These are phyloP conservation scores for Verticillium nubilum DNA, from an alignment of 2,329 filamentous ascomycete species.

Conservation along the genomic window DNA sequence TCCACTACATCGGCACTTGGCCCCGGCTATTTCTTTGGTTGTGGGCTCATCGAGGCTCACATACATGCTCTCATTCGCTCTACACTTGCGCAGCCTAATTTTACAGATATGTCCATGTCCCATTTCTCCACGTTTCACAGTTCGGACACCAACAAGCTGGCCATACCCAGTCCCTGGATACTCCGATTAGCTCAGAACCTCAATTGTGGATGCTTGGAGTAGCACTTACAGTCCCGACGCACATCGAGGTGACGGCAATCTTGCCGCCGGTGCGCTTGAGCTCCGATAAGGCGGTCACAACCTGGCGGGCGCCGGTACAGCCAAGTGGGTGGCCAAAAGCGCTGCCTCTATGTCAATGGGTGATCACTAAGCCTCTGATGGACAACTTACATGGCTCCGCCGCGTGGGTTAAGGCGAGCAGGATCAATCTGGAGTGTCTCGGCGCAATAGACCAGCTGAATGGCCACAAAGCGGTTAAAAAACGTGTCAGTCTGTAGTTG, in stretches of 20 bases:
- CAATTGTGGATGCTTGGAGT: too few species aligned
- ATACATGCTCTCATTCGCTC: too few species aligned
- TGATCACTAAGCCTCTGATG: too few species aligned
- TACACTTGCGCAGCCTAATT: neutral
- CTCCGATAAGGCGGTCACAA: slow-evolving; percentile 8
- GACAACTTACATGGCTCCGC: slow-evolving; percentile 9
- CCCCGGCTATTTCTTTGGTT: too few species aligned
- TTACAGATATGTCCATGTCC: neutral
- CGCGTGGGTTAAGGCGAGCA: slow-evolving; percentile 2
- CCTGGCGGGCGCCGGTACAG: slow-evolving; percentile 13
- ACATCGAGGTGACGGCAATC: slow-evolving; percentile 6
- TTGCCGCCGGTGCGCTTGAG: neutral
- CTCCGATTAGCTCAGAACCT: neutral
- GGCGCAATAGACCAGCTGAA: neutral
- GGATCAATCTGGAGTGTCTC: neutral
- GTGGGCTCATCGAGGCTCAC: too few species aligned
- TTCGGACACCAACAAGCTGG: slow-evolving; percentile 7
- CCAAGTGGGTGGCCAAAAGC: slow-evolving; percentile 13
- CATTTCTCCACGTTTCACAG: neutral
- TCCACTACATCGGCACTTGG: too few species aligned
- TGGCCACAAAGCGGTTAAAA: too few species aligned
- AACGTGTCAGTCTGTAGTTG: too few species aligned
- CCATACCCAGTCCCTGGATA: slow-evolving; percentile 10
- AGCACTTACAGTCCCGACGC: slow-evolving; percentile 1
- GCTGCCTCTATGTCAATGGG: neutral